Evolutionary conservation across 1,284 basidiomycete genomes (phyloP), one percentile per base, ranked within the genome.

Genomic region (Fomitopsis schrenkii): DNA sequence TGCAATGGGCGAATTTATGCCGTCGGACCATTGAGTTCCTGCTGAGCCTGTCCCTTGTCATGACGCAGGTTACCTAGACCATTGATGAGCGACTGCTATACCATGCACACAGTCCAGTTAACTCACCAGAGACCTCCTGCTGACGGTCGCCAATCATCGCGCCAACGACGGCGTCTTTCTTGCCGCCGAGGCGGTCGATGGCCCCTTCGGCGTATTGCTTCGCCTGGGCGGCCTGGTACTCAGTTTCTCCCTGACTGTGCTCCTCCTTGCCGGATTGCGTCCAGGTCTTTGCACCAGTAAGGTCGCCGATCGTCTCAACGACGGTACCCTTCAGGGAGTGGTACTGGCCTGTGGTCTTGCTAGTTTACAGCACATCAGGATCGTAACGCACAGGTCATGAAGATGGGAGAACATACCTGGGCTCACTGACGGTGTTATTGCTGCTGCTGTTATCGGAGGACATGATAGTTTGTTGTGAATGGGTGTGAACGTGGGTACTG

Each of bases 281-380:
- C 85, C 82, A 86, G 5, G 76, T 70, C 54, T 74, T 65, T 8
- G 76, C 70, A 19, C 84, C 84, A 45, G 78, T 79, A 54, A 80
- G 26, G 63, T 85, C 78, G 58, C 86, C 84, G 59, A 83, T 70
- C 73, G 77, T 71, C 76, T 91, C 87, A 67, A 88, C 83, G 59
- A 74, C 72, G 56, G 75, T 80, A 15, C 90, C 90, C 76, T 87
- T 87, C 42, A 77, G 63, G 3, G 84, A 85, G 74, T 87, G 84
- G 68, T 72, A 77, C 74, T 90, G 83, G 64, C 88, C 90, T 65
- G 82, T 77, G 65, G 77, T 69, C 78, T 91, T 90, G 78, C 82
- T 85, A 72, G 74, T 58, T 14, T 12, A 30, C 9, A 28, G 26
- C 19, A 30, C 52, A 30, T 62, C 52, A 62, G 55, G 3, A 26